phyloP scores from a whole-genome alignment of 1,284 basidiomycete genomes.

The Rhodotorula sp. region DNA sequence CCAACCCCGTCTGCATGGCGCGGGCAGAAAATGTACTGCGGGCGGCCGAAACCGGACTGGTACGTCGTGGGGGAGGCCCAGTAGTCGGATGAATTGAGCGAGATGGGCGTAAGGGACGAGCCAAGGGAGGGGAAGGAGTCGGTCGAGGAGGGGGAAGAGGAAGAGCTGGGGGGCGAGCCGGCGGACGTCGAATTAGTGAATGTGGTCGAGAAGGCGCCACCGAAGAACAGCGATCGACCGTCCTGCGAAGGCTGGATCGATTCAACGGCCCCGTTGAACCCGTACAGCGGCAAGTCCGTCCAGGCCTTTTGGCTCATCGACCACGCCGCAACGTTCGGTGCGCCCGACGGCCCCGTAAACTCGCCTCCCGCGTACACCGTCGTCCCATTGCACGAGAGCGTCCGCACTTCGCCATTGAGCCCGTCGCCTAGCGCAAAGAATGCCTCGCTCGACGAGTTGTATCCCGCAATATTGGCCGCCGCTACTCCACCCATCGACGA shows the following conservation, averaged over 20 bases:
- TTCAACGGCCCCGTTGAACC: slow-evolving; percentile 73
- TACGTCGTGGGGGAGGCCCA: slow-evolving; percentile 71
- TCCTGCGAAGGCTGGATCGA: slow-evolving; percentile 75
- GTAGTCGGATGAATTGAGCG: slow-evolving; percentile 60
- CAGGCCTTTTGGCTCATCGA: slow-evolving; percentile 64
- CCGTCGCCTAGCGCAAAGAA: slow-evolving; percentile 75
- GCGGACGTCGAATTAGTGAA: slow-evolving; percentile 32
- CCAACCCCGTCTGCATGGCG: slow-evolving; percentile 68
- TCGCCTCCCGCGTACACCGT: slow-evolving; percentile 81
- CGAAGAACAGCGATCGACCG: slow-evolving; percentile 73
- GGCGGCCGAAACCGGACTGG: slow-evolving; percentile 64
- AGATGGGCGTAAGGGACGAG: slow-evolving; percentile 77
- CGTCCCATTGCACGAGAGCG: slow-evolving; percentile 77
- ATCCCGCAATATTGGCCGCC: slow-evolving; percentile 68
- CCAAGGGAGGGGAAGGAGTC: slow-evolving; percentile 67
- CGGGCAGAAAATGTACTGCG: slow-evolving; percentile 79
- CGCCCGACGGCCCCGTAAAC: slow-evolving; percentile 57
- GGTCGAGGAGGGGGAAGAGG: slow-evolving; percentile 40
- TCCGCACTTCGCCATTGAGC: slow-evolving; percentile 68
- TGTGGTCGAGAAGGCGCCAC: slow-evolving; percentile 68
- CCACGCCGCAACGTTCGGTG: slow-evolving; percentile 73
- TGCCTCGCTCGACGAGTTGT: slow-evolving; percentile 63
- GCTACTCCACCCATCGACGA: slow-evolving; percentile 51
- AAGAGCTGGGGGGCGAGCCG: slow-evolving; percentile 46
- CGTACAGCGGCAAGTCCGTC: slow-evolving; percentile 75